Conservation (phyloP, 805 yeast species). For the Saturnispora saitoi region DNA sequence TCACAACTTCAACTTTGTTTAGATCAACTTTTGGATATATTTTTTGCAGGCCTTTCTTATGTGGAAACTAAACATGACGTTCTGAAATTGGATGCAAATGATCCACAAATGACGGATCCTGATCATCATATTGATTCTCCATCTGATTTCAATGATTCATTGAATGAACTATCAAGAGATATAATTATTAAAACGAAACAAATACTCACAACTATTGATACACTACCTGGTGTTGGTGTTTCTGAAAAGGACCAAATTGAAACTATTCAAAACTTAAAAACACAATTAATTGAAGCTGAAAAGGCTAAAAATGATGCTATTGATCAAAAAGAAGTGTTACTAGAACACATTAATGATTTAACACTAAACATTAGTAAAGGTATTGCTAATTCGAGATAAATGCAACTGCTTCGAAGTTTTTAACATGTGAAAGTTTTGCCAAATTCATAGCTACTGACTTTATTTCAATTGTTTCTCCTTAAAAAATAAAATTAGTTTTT, state of each 20-base stretch:
- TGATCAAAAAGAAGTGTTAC: conserved; percentile 52
- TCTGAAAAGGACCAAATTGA: conserved; percentile 65
- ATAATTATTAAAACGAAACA: conserved; percentile 80
- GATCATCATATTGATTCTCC: conserved; percentile 38
- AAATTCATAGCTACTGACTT: no score
- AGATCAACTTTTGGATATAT: conserved; percentile 74
- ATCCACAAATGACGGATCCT: conserved; percentile 56
- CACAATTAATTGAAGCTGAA: conserved; percentile 55
- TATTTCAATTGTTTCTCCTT: no score
- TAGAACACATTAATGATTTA: conserved; percentile 55
- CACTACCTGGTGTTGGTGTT: conserved; percentile 89
- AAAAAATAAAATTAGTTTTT: no score
- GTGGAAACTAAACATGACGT: conserved; percentile 71
- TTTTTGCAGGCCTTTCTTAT: conserved; percentile 68
- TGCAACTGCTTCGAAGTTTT: not conserved
- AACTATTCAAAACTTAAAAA: conserved; percentile 52
- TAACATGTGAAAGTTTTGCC: no score
- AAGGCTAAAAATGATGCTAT: conserved; percentile 47
- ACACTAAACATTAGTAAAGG: conserved; percentile 54
- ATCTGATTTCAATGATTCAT: conserved; percentile 35
- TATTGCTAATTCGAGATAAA: conserved; percentile 35
- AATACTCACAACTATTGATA: conserved; percentile 73
- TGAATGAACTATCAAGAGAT: conserved; percentile 76
- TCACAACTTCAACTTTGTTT: conserved; percentile 86
- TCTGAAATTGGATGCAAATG: conserved; percentile 37